Percentiles rank a stretch among this genome's conserved stretches.
These are phyloP conservation scores for Ogataea minuta DNA, from an alignment of 805 yeast genomes.

Conservation along the genomic window DNA sequence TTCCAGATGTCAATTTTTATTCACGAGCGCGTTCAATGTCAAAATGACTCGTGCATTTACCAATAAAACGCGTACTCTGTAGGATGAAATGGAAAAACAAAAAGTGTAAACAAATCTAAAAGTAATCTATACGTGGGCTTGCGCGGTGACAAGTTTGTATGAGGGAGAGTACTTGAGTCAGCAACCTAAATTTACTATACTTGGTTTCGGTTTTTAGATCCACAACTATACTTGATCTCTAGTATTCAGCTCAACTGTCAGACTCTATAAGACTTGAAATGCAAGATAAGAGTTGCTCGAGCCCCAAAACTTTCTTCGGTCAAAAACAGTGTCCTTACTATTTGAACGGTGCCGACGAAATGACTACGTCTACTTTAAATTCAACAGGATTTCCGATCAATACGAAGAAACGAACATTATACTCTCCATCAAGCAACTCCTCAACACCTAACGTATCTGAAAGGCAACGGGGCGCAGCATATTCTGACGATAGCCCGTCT, in stretches of 20 bases:
- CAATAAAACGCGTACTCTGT: conserved; percentile 5
- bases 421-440: conserved; percentile 27
- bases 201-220: not conserved
- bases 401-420: conserved; percentile 28
- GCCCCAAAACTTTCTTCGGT: conserved; percentile 4
- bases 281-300: conserved; percentile 7
- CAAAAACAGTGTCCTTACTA: conserved; percentile 7
- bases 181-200: not conserved
- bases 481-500: not conserved
- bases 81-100: conserved; percentile 3
- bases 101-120: conserved; percentile 7
- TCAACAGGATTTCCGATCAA: conserved; percentile 31
- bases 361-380: conserved; percentile 25
- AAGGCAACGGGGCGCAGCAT: conserved; percentile 7
- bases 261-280: not conserved
- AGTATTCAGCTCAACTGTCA: not conserved
- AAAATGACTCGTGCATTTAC: conserved; percentile 2
- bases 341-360: conserved; percentile 14
- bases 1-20: not conserved
- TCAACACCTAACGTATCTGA: conserved; percentile 24
- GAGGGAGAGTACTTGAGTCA: too few relatives aligned
- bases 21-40: not conserved
- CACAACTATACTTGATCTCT: not conserved
- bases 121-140: not conserved
- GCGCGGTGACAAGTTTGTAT: too few relatives aligned